phyloP scores from a whole-genome alignment of 257 asterid genomes.

The Gentiana macrophylla region DNA sequence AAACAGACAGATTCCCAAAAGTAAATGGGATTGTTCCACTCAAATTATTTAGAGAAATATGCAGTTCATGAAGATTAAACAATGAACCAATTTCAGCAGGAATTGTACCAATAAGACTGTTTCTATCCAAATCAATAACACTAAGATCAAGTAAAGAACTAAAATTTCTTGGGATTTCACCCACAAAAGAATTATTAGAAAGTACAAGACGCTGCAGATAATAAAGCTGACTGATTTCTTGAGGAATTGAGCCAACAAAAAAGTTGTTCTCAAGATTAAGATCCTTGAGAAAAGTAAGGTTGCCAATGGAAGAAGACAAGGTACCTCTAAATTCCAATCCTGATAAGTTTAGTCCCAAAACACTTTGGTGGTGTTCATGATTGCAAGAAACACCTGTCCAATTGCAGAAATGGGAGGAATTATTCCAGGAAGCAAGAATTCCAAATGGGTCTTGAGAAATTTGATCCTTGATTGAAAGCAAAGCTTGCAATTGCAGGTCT shows the following conservation, averaged over 20 bases:
- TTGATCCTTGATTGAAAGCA: neutral
- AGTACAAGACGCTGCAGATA: neutral
- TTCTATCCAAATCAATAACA: no score
- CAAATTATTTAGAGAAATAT: no score
- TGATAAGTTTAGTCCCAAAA: neutral
- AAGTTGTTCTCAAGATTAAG: neutral
- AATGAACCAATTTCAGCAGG: no score
- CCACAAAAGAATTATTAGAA: neutral
- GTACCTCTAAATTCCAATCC: neutral
- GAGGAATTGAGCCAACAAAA: neutral
- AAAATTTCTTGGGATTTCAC: constrained; percentile 2
- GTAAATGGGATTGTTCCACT: no score
- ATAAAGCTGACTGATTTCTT: constrained; percentile 3
- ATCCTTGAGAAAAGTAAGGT: constrained; percentile 5
- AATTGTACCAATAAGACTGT: no score
- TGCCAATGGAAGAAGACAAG: constrained; percentile 1
- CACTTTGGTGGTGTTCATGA: neutral
- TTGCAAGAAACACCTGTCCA: constrained; percentile 3
- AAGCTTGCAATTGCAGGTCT: neutral
- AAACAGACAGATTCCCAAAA: no score
- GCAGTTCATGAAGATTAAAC: no score
- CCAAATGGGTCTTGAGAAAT: neutral
- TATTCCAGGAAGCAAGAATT: constrained; percentile 2
- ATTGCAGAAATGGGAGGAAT: neutral
- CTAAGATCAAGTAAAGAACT: no score